Conservation (phyloP, 208 protist species). For the Crithidia sp. region DNA sequence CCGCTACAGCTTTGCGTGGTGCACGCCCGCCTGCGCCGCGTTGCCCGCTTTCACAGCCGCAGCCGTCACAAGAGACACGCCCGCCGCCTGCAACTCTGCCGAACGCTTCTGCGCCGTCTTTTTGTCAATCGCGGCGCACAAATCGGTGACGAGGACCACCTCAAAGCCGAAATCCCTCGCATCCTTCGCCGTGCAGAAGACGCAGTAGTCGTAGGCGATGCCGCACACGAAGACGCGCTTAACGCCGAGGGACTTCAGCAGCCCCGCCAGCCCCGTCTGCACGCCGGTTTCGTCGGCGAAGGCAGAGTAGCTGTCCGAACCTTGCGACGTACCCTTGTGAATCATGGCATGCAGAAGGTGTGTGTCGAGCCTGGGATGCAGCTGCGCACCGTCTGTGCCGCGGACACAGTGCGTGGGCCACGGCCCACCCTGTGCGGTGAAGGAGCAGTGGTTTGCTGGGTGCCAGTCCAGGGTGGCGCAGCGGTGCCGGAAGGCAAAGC, state of each 20-base stretch:
- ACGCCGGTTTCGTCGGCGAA: slow-evolving; percentile 49
- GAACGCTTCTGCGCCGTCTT: slow-evolving; percentile 4
- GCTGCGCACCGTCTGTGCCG: slow-evolving; percentile 42
- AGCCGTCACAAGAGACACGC: slow-evolving; percentile 1
- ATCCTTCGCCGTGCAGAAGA: slow-evolving; percentile 61
- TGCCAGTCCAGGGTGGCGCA: slow-evolving; percentile 77
- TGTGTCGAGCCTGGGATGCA: slow-evolving; percentile 40
- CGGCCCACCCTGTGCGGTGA: slow-evolving; percentile 42
- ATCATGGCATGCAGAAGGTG: slow-evolving; percentile 28
- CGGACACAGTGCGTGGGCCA: slow-evolving; percentile 73
- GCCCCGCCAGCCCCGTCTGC: slow-evolving; percentile 42
- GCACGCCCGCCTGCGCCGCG: no score
- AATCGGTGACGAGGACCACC: slow-evolving; percentile 65
- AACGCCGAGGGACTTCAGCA: slow-evolving; percentile 50
- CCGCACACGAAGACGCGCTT: slow-evolving; percentile 70
- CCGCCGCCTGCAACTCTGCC: slow-evolving; percentile 10
- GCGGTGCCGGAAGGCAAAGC: slow-evolving; percentile 39
- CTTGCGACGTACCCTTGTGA: slow-evolving; percentile 41
- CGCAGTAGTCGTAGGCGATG: slow-evolving; percentile 75
- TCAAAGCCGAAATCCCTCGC: slow-evolving; percentile 45
- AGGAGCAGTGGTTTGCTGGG: slow-evolving; percentile 63
- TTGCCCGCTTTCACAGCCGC: background rate
- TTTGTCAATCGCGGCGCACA: slow-evolving; percentile 38
- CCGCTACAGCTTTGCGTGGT: no score
- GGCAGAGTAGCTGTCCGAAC: slow-evolving; percentile 69